These are phyloP conservation scores for Aureobasidium sp. DNA, from an alignment of 2,329 filamentous ascomycete species.

Conservation along the genomic window DNA sequence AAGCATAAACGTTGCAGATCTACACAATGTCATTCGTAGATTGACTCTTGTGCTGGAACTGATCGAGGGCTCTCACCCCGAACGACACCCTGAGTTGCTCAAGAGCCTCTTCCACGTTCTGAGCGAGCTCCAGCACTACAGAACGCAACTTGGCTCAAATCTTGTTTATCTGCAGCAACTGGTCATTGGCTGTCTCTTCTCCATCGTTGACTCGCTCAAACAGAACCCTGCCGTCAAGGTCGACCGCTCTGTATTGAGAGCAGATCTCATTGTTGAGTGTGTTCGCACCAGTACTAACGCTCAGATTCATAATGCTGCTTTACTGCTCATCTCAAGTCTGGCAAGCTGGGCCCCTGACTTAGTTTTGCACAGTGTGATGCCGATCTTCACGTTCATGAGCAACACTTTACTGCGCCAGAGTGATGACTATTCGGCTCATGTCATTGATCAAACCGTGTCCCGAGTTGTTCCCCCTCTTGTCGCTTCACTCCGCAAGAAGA, in stretches of 20 bases:
- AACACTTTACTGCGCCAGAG: slow-evolving; percentile 83
- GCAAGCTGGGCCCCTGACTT: slow-evolving; percentile 83
- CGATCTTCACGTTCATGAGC: slow-evolving; percentile 97
- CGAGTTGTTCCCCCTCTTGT: slow-evolving; percentile 90
- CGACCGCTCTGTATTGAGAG: slow-evolving; percentile 72
- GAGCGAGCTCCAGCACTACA: slow-evolving; percentile 80
- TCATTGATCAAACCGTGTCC: slow-evolving; percentile 88
- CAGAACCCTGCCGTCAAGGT: slow-evolving; percentile 40
- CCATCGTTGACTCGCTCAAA: slow-evolving; percentile 68
- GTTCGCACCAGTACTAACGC: slow-evolving; percentile 86
- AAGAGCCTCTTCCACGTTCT: slow-evolving; percentile 75
- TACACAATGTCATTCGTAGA: slow-evolving; percentile 62
- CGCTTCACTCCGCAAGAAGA: slow-evolving; percentile 69
- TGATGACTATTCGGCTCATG: slow-evolving; percentile 94
- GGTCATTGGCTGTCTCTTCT: slow-evolving; percentile 70
- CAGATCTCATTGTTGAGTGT: slow-evolving; percentile 88
- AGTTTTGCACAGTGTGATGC: slow-evolving; percentile 96
- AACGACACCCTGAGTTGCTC: slow-evolving; percentile 67
- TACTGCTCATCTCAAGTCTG: slow-evolving; percentile 79
- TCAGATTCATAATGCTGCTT: slow-evolving; percentile 85
- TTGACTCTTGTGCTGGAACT: slow-evolving; percentile 84
- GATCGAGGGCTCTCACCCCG: slow-evolving; percentile 71
- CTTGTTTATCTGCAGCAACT: slow-evolving; percentile 85
- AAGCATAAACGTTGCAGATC: slow-evolving; percentile 56
- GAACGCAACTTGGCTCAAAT: slow-evolving; percentile 72